Evolutionary conservation across 2,329 filamentous ascomycete genomes (phyloP).

Genomic region (Endoconidiophora polonica): DNA sequence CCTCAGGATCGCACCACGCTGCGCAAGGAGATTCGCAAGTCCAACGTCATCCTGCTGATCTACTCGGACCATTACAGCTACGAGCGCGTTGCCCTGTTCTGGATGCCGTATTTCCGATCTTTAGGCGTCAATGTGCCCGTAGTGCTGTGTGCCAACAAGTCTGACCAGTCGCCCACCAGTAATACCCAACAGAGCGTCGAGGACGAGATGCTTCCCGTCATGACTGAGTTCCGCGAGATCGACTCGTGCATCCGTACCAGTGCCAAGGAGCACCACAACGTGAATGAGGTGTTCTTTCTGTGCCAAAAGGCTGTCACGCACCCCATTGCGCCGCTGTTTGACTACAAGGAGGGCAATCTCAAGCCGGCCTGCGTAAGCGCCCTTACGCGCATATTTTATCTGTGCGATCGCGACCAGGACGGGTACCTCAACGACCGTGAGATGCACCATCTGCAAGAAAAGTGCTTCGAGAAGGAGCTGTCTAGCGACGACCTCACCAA

Average conservation of each 20-base stretch:
- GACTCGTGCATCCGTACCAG: conserved; percentile 94
- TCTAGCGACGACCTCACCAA: conserved; percentile 68
- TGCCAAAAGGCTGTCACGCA: conserved; percentile 97
- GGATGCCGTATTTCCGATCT: conserved; percentile 95
- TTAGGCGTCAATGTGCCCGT: conserved; percentile 98
- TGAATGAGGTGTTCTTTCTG: conserved; percentile 92
- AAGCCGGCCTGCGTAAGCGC: conserved; percentile 83
- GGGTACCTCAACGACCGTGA: conserved; percentile 80
- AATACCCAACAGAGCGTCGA: conserved; percentile 74
- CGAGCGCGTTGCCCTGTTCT: conserved; percentile 89
- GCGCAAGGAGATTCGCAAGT: conserved; percentile 88
- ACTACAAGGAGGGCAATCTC: conserved; percentile 77
- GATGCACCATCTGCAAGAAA: conserved; percentile 76
- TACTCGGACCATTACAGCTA: conserved; percentile 99
- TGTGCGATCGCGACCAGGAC: conserved; percentile 93
- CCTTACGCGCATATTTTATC: conserved; percentile 78
- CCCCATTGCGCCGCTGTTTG: conserved; percentile 88
- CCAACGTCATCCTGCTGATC: conserved; percentile 89
- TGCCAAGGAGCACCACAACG: conserved; percentile 78
- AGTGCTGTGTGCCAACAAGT: conserved; percentile 92
- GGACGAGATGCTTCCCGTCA: conserved; percentile 94
- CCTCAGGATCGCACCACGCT: conserved; percentile 83
- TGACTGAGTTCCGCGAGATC: conserved; percentile 98
- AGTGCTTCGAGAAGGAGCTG: conserved; percentile 80
- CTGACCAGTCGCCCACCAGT: conserved; percentile 62